These are phyloP conservation scores for Cryptosporidium xiaoi DNA, from an alignment of 169 alveolate species.

Conservation along the genomic window DNA sequence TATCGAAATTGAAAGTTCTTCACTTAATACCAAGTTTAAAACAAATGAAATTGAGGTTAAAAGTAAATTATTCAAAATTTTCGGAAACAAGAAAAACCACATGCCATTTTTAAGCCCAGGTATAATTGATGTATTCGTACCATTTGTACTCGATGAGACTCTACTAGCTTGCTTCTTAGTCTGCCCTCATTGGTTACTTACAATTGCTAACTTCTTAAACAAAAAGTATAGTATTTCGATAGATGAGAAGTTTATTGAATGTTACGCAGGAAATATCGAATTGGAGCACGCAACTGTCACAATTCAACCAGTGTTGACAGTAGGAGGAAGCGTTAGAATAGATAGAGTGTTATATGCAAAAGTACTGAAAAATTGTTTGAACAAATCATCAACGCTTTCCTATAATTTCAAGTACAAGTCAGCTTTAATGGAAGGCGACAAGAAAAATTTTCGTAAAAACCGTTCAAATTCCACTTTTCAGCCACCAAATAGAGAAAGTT, in stretches of 20 bases:
- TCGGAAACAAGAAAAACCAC: conserved; percentile 48
- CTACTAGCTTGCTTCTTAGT: conserved; percentile 49
- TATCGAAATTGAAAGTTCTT: background rate
- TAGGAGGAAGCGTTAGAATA: conserved; percentile 56
- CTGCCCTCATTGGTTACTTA: conserved; percentile 73
- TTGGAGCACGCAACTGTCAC: conserved; percentile 58
- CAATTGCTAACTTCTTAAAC: conserved; percentile 13
- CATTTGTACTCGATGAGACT: conserved; percentile 59
- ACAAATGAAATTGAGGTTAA: background rate
- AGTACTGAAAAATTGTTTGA: conserved; percentile 47
- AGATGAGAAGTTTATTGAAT: conserved; percentile 45
- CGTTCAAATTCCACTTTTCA: background rate
- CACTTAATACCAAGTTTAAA: background rate
- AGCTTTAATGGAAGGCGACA: background rate
- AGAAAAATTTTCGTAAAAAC: conserved; percentile 9
- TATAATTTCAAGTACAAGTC: conserved; percentile 44
- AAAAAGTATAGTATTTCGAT: conserved; percentile 19
- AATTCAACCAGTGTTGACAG: conserved; percentile 67
- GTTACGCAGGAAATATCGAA: conserved; percentile 19
- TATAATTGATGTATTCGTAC: conserved; percentile 49
- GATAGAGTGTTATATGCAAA: conserved; percentile 68
- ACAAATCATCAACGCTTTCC: conserved; percentile 22
- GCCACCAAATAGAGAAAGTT: conserved; percentile 21
- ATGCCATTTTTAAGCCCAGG: conserved; percentile 74
- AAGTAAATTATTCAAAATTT: conserved; percentile 24